Base-by-base conservation (phyloP, 2,329 filamentous ascomycete species). In the Fusarium floridanum region DNA sequence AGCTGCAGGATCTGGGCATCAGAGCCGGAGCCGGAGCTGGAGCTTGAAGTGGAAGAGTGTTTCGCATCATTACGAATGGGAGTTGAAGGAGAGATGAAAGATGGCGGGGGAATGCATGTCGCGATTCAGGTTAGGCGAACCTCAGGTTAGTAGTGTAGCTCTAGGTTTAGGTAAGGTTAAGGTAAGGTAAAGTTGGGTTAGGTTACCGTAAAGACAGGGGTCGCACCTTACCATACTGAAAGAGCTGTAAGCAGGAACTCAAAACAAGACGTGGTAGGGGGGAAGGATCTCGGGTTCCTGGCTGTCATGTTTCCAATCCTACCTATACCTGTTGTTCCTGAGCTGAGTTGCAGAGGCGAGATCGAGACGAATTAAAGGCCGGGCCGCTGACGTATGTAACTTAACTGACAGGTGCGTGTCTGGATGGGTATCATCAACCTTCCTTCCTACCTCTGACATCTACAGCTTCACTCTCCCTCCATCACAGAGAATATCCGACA, bases 71-170 rank as follows among this genome's bases (percentile, higher is more conserved):
- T 66, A 24, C 68, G 72, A 75, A 75, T 75, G 72, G 66, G 72
- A 75, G 69, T 73, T 45, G 29, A 68, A 37, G 56, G 43, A 41
- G 41, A 61, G 36, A 70, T 43, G 60, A 53, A 53, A 75, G 61
- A 74, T 70, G 69, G 63, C 60, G 66, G 69, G 64, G 72, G 61
- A 39, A 65, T 67, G 63, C 66, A 70, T 70, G 63, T 48, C 60
- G 57, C 67, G 72, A 75, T 74, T 66, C 69, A 62, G 66, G 61
- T 70, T 70, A 73, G 65, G 66, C 72, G 72, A 74, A 63, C 72
- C 66, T 74, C 72, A 75, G 72, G 68, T 66, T 66, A 61, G 39
- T 11, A 34, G 32, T 11, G 11, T 34, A 34, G 32, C 32, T 34
- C 36, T 37, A 45, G n/a, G n/a, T 43, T 74, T 72, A 65, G 69